Base-by-base conservation (phyloP, 805 yeast genomes). In the Zygoascus ofunaensis region DNA sequence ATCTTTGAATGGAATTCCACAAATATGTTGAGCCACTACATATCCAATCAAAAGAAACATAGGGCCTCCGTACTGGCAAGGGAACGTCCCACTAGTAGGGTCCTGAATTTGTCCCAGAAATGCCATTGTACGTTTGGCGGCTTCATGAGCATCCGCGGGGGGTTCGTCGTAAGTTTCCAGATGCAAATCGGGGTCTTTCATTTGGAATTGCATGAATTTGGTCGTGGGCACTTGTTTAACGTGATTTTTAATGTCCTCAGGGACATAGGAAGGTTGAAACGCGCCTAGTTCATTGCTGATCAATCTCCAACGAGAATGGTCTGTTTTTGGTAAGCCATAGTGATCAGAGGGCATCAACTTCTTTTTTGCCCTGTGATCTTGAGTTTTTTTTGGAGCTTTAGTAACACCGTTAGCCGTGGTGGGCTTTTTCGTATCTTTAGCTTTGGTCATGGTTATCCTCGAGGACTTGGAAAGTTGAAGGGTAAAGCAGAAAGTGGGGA, bases 1-100 rank as follows among this genome's bases (percentile, higher is more conserved):
- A 24, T 77, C 79, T 0, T 89, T 80, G 32, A 92, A 82, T 8
- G 74, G 75, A 0, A 77, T 71, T 32, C 76, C 74, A 10, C 89
- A 74, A 59, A 79, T 79, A 62, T 87, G 85, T 50, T 75, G 72
- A 1, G 85, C 78, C 0, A 75, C 83, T 21, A 92, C 78, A 54
- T 82, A 85, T 1, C 98, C 97, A 46, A 89, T 81, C 0, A 92
- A 78, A 86, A 92, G 79, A 62, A 92, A 92, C 96, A 90, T 89
- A 2, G 99, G 99, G 2, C 99, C 99, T 51, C 87, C 87, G 58
- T 92, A 92, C 59, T 86, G 94, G 55, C 82, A 77, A 1, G 97
- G 96, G 65, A 90, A 85, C 5, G 79, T 77, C 0, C 98, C 99
- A n/a, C 80, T 74, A 1, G 67, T 62, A 21, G 73, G 71, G 44